Percentiles rank a stretch among this genome's conserved stretches.
phyloP scores from a whole-genome alignment of 108 stramenopile species.

The Cyclotella kingstonii region DNA sequence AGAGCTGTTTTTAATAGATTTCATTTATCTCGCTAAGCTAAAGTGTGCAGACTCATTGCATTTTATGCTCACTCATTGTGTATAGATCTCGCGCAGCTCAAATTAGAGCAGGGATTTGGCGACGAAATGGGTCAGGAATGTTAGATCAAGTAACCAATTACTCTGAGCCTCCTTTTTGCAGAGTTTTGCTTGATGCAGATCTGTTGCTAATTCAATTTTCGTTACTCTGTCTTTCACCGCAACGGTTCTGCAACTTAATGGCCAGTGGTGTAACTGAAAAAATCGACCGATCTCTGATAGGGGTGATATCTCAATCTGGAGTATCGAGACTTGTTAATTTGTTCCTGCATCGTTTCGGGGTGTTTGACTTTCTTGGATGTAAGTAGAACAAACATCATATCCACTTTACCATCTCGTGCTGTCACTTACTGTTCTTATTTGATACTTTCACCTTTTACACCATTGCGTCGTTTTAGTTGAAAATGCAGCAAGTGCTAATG shows the following conservation, averaged over 20 bases:
- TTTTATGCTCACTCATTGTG: not conserved
- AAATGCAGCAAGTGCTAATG: constrained; percentile 54
- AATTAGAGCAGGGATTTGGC: constrained; percentile 90
- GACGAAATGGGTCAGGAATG: constrained; percentile 89
- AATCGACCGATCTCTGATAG: not conserved
- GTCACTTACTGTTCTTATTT: not conserved
- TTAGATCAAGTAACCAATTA: constrained; percentile 66
- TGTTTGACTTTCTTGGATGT: constrained; percentile 56
- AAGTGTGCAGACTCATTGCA: too few species aligned
- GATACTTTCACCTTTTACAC: not conserved
- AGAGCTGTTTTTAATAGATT: constrained; percentile 5
- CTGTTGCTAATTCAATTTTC: constrained; percentile 79
- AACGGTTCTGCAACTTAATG: constrained; percentile 6
- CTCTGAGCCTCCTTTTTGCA: constrained; percentile 90
- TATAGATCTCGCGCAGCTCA: constrained; percentile 67
- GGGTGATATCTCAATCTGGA: constrained; percentile 13
- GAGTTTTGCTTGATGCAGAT: constrained; percentile 88
- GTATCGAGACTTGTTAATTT: constrained; percentile 45
- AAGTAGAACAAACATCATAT: not conserved
- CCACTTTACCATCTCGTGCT: too few species aligned
- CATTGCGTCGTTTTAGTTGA: constrained; percentile 42
- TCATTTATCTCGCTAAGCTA: not conserved
- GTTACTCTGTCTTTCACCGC: constrained; percentile 50
- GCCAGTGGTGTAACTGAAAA: not conserved
- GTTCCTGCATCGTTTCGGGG: constrained; percentile 68